phyloP scores from a whole-genome alignment of 2,329 filamentous ascomycete genomes.

The Colletotrichum sublineola region DNA sequence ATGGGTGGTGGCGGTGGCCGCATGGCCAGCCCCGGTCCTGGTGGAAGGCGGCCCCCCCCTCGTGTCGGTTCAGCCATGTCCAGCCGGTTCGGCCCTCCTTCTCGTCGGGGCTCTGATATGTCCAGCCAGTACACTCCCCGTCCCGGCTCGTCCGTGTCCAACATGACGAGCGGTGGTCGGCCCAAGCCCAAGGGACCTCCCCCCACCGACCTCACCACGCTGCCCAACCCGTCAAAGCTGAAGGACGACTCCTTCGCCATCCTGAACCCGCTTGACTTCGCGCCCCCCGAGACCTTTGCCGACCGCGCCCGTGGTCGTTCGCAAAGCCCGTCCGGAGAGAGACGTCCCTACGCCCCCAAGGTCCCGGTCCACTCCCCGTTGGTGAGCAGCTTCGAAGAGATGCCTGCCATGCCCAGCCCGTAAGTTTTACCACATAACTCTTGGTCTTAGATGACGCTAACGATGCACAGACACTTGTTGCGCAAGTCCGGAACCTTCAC shows the following conservation, averaged over 20 bases:
- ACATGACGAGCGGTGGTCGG: constrained; percentile 52
- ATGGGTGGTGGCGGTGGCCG: constrained; percentile 54
- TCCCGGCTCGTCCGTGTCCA: constrained; percentile 75
- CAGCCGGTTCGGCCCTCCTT: constrained; percentile 49
- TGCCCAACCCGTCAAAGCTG: constrained; percentile 89
- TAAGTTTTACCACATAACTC: constrained; percentile 62
- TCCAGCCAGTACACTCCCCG: constrained; percentile 61
- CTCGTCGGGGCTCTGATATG: constrained; percentile 51
- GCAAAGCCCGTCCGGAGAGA: constrained; percentile 74
- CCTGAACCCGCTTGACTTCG: constrained; percentile 82
- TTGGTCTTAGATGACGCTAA: background rate
- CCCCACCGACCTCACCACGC: constrained; percentile 77
- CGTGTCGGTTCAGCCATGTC: constrained; percentile 61
- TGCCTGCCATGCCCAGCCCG: constrained; percentile 88
- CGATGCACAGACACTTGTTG: constrained; percentile 70
- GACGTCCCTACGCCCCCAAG: constrained; percentile 78
- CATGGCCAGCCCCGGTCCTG: constrained; percentile 60
- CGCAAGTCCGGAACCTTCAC: constrained; percentile 86
- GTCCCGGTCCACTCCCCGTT: constrained; percentile 83
- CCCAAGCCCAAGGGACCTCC: constrained; percentile 71
- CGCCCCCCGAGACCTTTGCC: constrained; percentile 77
- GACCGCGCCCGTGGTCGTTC: constrained; percentile 79
- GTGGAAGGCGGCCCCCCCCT: constrained; percentile 57
- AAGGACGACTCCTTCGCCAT: constrained; percentile 83
- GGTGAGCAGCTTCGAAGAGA: constrained; percentile 87